Conservation (phyloP, 805 yeast genomes). For the Wickerhamiella bombiphila region DNA sequence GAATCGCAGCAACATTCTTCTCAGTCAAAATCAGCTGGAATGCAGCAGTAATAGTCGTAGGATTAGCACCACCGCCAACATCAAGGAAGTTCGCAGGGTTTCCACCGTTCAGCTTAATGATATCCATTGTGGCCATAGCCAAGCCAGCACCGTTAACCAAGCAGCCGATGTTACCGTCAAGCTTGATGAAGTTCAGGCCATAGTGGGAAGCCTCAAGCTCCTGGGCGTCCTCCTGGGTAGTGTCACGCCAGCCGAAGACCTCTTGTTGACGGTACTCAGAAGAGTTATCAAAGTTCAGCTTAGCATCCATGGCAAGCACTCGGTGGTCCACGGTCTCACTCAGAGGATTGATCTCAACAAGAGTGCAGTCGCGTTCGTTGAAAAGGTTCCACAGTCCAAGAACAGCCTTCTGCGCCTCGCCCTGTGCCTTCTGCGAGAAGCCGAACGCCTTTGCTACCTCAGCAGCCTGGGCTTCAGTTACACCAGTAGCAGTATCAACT, state of each 20-base stretch:
- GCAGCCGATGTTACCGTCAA: constrained; percentile 97
- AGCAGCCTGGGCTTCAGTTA: constrained; percentile 59
- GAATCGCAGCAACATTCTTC: constrained; percentile 79
- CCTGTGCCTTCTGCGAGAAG: constrained; percentile 59
- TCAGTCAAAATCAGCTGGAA: constrained; percentile 86
- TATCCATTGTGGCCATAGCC: constrained; percentile 99
- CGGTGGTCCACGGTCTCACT: constrained; percentile 81
- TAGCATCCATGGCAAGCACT: constrained; percentile 98
- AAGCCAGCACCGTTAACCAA: constrained; percentile 99
- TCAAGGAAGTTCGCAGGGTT: constrained; percentile 98
- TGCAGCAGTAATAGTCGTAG: constrained; percentile 94
- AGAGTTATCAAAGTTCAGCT: constrained; percentile 94
- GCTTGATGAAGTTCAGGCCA: constrained; percentile 90
- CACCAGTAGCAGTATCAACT: constrained; percentile 63
- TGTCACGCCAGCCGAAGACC: constrained; percentile 92
- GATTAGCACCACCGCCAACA: constrained; percentile 99
- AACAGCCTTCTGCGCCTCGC: constrained; percentile 78
- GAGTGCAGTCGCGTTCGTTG: constrained; percentile 87
- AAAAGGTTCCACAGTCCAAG: constrained; percentile 80
- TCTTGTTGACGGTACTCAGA: constrained; percentile 91
- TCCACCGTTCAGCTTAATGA: constrained; percentile 95
- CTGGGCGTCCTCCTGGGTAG: constrained; percentile 94
- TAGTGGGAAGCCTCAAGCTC: constrained; percentile 84
- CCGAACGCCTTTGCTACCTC: constrained; percentile 71
- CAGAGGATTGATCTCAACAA: constrained; percentile 96